phyloP scores from a whole-genome alignment of 2,329 filamentous ascomycete species.

The Ustilaginoidea virens region DNA sequence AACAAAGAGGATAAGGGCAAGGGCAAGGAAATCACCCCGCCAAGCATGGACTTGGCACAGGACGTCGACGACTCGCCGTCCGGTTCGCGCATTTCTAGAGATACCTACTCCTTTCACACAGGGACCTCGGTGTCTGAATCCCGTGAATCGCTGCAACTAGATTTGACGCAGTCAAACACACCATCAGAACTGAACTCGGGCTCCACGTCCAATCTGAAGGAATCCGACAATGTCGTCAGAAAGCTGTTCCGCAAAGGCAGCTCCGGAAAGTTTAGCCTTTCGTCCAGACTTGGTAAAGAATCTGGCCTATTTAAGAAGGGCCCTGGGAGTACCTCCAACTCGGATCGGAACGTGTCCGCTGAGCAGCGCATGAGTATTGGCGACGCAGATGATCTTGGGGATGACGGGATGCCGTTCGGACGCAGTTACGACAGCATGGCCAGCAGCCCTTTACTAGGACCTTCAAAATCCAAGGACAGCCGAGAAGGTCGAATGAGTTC shows the following conservation, averaged over 20 bases:
- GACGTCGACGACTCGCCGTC: conserved; percentile 31
- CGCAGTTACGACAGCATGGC: conserved; percentile 40
- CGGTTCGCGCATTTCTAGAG: conserved; percentile 38
- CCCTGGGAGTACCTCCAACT: conserved; percentile 38
- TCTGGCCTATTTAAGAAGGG: conserved; percentile 43
- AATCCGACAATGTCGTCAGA: conserved; percentile 41
- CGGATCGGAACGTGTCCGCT: conserved; percentile 38
- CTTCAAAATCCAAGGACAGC: conserved; percentile 28
- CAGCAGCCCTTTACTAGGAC: conserved; percentile 40
- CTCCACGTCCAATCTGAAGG: conserved; percentile 24
- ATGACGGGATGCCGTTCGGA: conserved; percentile 26
- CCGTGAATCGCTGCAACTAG: conserved; percentile 40
- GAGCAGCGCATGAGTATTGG: conserved; percentile 43
- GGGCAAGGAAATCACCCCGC: conserved; percentile 19
- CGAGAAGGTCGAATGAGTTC: conserved; percentile 34
- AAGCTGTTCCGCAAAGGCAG: conserved; percentile 51
- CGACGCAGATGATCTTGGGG: conserved; percentile 35
- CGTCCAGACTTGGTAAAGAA: conserved; percentile 39
- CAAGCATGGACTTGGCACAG: conserved; percentile 21
- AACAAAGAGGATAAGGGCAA: conserved; percentile 22
- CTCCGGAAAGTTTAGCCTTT: conserved; percentile 48
- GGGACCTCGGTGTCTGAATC: conserved; percentile 44
- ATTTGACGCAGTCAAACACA: conserved; percentile 39
- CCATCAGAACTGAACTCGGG: conserved; percentile 34
- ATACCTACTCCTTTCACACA: conserved; percentile 41